These are phyloP conservation scores for Cordyceps javanica DNA, from an alignment of 2,329 filamentous ascomycete genomes.

Conservation along the genomic window DNA sequence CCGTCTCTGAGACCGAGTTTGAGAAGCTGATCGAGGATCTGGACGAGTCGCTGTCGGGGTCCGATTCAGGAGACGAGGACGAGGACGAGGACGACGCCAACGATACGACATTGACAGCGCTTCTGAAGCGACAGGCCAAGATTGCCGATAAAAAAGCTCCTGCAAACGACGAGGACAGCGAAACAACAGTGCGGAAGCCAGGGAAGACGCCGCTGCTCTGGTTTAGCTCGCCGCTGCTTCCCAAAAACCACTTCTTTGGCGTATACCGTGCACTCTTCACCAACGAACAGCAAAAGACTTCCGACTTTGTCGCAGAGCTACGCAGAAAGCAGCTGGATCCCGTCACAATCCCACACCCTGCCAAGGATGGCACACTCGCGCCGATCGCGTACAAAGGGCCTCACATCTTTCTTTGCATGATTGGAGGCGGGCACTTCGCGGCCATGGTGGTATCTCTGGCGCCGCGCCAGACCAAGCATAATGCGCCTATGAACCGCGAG, in stretches of 20 bases:
- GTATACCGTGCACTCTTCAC: slow-evolving; percentile 81
- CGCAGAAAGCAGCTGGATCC: slow-evolving; percentile 71
- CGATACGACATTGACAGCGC: slow-evolving; percentile 65
- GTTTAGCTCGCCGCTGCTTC: slow-evolving; percentile 72
- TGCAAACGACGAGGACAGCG: slow-evolving; percentile 44
- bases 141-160: slow-evolving; percentile 49
- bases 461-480: slow-evolving; percentile 67
- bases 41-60: slow-evolving; percentile 89
- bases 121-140: slow-evolving; percentile 78
- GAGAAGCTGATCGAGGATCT: slow-evolving; percentile 78
- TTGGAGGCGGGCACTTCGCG: slow-evolving; percentile 94
- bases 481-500: slow-evolving; percentile 71
- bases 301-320: slow-evolving; percentile 60
- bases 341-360: slow-evolving; percentile 44
- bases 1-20: slow-evolving; percentile 77
- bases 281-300: slow-evolving; percentile 57
- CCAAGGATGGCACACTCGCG: slow-evolving; percentile 52
- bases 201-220: slow-evolving; percentile 75
- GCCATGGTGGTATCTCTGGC: slow-evolving; percentile 90
- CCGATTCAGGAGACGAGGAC: slow-evolving; percentile 66
- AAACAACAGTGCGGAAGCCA: slow-evolving; percentile 43
- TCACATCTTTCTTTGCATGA: slow-evolving; percentile 96
- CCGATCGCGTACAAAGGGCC: slow-evolving; percentile 59
- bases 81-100: slow-evolving; percentile 55
- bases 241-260: slow-evolving; percentile 73